Evolutionary conservation across 768 basidiomycete genomes (phyloP), one percentile per base, ranked within the genome.

Genomic region (Mycena leptocephala): DNA sequence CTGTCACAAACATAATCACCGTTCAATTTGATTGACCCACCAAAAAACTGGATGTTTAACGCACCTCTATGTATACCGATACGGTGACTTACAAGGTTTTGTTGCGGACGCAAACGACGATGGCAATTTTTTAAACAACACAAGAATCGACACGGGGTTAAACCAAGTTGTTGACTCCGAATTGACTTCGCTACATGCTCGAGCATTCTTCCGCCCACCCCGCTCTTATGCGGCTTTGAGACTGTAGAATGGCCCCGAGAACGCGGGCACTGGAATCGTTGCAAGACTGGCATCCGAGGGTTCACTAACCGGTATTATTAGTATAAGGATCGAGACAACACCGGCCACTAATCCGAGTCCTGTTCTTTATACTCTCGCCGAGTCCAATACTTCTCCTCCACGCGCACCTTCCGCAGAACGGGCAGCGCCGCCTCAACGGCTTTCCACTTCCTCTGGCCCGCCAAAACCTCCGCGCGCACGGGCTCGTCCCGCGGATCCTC

Each of bases 331-430:
- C 65, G 24, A 67, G 37, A 67, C 65, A 67, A 51, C 33, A 67
- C 33, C 33, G 48, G 65, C 33, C 48, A 67, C 65, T 67, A 67
- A 51, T 67, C 48, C 32, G 46, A 67, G 65, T 53, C 65, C 48
- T 67, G 48, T 53, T 37, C 65, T 53, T 37, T 48, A 41, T 53
- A 67, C 65, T 67, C 65, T 67, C 53, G 66, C 51, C 53, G 66
- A 56, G 66, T 68, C 68, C 68, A 70, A 61, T 70, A 70, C 43
- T 10, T 28, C 63, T 72, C 62, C 30, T 65, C 71, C 22, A 39
- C 62, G 37, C 71, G 71, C 53, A 72, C 71, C 37, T 53, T 72
- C 20, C 53, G 62, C 32, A 72, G 53, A 16, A 65, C 35, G 22
- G 61, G 48, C 46, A 72, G 48, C 46, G 61, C 70, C 24, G 46